These are phyloP conservation scores for Fusarium paranaense DNA, from an alignment of 2,329 filamentous ascomycete genomes.

Conservation along the genomic window DNA sequence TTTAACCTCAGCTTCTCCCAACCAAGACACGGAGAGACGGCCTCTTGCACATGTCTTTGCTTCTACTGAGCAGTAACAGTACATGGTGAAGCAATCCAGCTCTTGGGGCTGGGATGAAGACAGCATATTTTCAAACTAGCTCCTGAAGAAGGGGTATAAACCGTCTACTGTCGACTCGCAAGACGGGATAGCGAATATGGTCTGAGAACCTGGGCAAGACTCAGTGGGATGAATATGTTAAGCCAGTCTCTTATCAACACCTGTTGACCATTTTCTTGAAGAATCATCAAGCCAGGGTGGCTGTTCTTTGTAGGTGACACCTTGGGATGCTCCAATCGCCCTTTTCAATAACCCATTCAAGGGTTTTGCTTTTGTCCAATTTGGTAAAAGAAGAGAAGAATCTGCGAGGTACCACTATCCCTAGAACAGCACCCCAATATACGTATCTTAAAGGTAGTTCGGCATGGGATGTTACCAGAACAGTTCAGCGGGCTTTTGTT, in stretches of 20 bases:
- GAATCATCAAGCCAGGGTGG: neutral
- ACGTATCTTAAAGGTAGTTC: neutral
- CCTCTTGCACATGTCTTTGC: neutral
- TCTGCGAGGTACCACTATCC: fast-evolving
- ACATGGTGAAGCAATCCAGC: neutral
- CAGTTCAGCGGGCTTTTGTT: neutral
- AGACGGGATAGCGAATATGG: neutral
- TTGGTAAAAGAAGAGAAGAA: neutral
- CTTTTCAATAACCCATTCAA: neutral
- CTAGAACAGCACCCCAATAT: neutral
- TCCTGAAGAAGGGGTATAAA: neutral
- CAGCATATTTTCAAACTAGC: neutral
- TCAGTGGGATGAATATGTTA: too few relatives aligned
- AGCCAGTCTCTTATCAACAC: neutral
- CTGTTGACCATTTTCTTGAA: neutral
- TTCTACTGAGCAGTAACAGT: neutral
- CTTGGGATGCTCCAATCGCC: neutral
- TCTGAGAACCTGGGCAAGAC: too few relatives aligned
- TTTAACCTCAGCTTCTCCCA: neutral
- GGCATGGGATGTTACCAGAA: neutral
- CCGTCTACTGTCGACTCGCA: neutral
- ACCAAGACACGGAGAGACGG: neutral
- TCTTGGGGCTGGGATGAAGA: neutral
- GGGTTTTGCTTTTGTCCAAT: neutral
- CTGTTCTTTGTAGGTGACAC: neutral